A percentile compares a stretch with the other conserved stretches of the same genome.
phyloP scores from a whole-genome alignment of 495 filamentous ascomycete genomes.

The Astrothelium macrocarpum region DNA sequence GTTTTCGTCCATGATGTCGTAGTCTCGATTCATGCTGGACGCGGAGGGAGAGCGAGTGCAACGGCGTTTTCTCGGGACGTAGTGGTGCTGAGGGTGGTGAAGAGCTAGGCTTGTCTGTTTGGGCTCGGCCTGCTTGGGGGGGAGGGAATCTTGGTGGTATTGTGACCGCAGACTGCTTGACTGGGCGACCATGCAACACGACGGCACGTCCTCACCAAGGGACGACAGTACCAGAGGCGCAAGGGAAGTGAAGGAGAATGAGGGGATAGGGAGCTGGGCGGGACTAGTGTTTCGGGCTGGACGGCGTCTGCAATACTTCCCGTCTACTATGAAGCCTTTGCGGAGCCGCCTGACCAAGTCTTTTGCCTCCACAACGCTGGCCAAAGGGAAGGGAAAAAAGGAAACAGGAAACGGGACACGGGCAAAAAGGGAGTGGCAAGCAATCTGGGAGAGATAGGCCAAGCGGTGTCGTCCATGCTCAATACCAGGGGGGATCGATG shows the following conservation, averaged over 20 bases:
- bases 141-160: neutral
- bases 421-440: too few species aligned
- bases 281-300: neutral
- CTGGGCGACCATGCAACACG: conserved; percentile 4
- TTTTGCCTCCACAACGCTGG: too few species aligned
- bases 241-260: neutral
- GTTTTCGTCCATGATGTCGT: conserved; percentile 1
- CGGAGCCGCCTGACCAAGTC: neutral
- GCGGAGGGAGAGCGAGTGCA: neutral
- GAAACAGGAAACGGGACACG: too few species aligned
- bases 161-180: neutral
- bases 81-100: neutral
- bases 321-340: neutral
- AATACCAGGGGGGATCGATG: too few species aligned
- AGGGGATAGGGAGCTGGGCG: neutral
- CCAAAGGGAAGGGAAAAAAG: too few species aligned
- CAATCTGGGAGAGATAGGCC: too few species aligned
- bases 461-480: neutral
- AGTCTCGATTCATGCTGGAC: conserved; percentile 3
- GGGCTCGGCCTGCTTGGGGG: neutral
- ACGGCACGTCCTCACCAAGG: neutral
- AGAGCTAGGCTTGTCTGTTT: neutral
- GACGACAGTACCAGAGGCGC: neutral
- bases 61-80: neutral
- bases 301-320: too few species aligned